Percentiles rank a stretch among this genome's conserved stretches.
phyloP scores from a whole-genome alignment of 306 rosid genomes.

The Cicer yamashitae region DNA sequence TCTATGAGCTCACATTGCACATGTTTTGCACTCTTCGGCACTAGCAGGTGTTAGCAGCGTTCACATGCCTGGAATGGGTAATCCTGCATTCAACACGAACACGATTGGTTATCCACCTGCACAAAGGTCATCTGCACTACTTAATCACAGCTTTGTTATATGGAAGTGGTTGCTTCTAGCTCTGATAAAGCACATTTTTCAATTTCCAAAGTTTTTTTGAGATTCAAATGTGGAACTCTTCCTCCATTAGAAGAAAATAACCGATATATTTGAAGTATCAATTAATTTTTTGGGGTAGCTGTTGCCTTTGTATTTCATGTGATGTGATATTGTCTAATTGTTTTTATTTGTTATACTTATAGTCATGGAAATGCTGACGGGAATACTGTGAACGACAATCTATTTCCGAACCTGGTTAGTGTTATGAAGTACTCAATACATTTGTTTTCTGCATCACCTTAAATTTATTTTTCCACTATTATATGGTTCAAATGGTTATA shows the following conservation, averaged over 20 bases:
- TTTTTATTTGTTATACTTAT: constrained; percentile 43
- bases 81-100: constrained; percentile 96
- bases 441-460: constrained; percentile 11
- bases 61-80: constrained; percentile 98
- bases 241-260: constrained; percentile 29
- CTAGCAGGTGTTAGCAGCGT: constrained; percentile 99
- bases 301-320: constrained; percentile 20
- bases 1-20: constrained; percentile 93
- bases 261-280: constrained; percentile 45
- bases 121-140: constrained; percentile 99
- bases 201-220: constrained; percentile 37
- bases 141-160: constrained; percentile 75
- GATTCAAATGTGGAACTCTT: constrained; percentile 43
- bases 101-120: constrained; percentile 98
- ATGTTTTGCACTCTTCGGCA: constrained; percentile 98
- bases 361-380: constrained; percentile 65
- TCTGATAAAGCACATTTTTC: constrained; percentile 52
- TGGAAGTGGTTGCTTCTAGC: constrained; percentile 61
- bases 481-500: constrained; percentile 36
- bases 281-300: constrained; percentile 33
- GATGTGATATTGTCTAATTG: constrained; percentile 38
- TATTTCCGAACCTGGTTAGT: constrained; percentile 65
- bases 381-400: constrained; percentile 51
- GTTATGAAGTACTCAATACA: constrained; percentile 8
- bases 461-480: neutral